Evolutionary conservation across 768 basidiomycete species (phyloP).

Genomic region (Clathrus columnatus): DNA sequence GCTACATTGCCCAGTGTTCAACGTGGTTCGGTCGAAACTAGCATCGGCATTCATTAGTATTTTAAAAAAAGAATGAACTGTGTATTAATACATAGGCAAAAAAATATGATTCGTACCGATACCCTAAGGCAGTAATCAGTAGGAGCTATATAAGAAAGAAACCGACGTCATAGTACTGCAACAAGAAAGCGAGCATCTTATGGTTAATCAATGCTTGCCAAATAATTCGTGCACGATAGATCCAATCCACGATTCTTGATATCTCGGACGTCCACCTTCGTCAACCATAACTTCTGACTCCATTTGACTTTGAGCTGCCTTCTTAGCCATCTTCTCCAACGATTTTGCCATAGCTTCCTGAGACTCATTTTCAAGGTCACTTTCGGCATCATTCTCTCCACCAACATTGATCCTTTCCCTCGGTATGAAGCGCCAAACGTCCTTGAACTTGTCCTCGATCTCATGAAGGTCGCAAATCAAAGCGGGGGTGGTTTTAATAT

Average conservation of each 20-base stretch:
- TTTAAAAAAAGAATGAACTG: too few relatives aligned
- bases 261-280: constrained; percentile 8
- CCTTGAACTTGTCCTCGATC: constrained; percentile 43
- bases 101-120: background rate
- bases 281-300: constrained; percentile 4
- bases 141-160: background rate
- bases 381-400: constrained; percentile 18
- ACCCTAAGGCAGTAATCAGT: background rate
- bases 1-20: constrained; percentile 40
- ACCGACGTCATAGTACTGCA: background rate
- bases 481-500: constrained; percentile 33
- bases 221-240: constrained; percentile 1
- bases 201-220: background rate
- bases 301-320: background rate
- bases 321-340: constrained; percentile 4
- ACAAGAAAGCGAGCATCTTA: background rate
- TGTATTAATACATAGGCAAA: constrained; percentile 1
- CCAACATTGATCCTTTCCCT: constrained; percentile 36
- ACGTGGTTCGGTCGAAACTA: constrained; percentile 12
- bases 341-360: constrained; percentile 9
- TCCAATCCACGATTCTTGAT: constrained; percentile 7
- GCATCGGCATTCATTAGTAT: too few relatives aligned
- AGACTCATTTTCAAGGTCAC: constrained; percentile 16
- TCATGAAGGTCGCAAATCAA: constrained; percentile 37
- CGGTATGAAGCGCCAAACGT: background rate